Base-by-base conservation (phyloP, 805 yeast species). In the Starmerella ratchasimensis region DNA sequence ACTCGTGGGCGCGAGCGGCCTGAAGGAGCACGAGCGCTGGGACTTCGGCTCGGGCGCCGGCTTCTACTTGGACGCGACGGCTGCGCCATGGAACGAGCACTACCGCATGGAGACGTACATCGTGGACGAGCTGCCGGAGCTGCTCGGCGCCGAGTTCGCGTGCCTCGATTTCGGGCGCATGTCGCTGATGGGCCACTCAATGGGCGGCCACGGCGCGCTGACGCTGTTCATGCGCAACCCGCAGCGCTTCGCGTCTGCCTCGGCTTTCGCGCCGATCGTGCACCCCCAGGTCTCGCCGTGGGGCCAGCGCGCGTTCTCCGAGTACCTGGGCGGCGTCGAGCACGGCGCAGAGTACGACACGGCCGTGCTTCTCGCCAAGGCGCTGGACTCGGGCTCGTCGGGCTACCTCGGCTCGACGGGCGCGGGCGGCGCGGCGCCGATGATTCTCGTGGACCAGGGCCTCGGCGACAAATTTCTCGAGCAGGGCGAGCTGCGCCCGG, bases 191-290 rank as follows among this genome's bases (percentile, higher is more conserved):
- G 98, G 98, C 31, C 97, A 90, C 58, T 90, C 98, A 1, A 90
- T 90, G 97, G 98, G 98, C 35, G 98, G 98, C 1, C 82, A 71
- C 56, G 98, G 97, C 40, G 93, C 98, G 0, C 60, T 88, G 43
- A 62, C 78, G 43, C 64, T 74, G n/a, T 74, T 60, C 48, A 60
- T 88, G 42, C 71, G 67, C 45, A 73, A 79, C 56, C 81, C 86
- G 1, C 77, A 74, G 1, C 65, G 64, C 50, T 88, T 79, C 64
- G 71, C 71, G 55, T 74, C 90, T 1, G 86, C 80, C 29, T 72
- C 82, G 41, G 96, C 95, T 0, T 88, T 88, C 62, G 72, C 96
- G 0, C 97, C 98, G 37, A 81, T 90, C 47, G 61, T 73, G 19
- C 80, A 84, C 60, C 97, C 97, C 5, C 59, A 68, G 37, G 62